Evolutionary conservation across 2,329 filamentous ascomycete species (phyloP).

Genomic region (Colletotrichum limetticola): DNA sequence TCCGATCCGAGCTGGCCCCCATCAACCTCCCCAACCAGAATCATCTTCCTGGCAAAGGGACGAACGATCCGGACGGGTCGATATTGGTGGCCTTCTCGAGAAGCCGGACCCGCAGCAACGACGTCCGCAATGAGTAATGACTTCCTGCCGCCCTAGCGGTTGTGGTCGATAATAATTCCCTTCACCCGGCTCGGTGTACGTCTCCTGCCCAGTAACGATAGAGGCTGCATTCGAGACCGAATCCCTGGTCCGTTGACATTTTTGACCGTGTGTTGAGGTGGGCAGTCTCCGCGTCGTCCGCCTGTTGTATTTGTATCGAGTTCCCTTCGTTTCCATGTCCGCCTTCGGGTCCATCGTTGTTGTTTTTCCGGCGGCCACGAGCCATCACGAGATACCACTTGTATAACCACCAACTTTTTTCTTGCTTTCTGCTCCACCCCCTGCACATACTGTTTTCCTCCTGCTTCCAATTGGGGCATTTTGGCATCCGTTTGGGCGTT

Average conservation of each 20-base stretch:
- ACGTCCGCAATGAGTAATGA: conserved; percentile 39
- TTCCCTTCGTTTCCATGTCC: conserved; percentile 7
- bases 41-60: conserved; percentile 52
- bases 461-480: neutral
- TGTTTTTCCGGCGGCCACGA: conserved; percentile 22
- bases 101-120: conserved; percentile 56
- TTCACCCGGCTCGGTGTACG: conserved; percentile 9
- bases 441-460: conserved; percentile 23
- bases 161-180: conserved; percentile 32
- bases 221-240: conserved; percentile 3
- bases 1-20: conserved; percentile 56
- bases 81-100: conserved; percentile 72
- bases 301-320: conserved; percentile 23
- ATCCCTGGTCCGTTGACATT: conserved; percentile 9
- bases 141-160: conserved; percentile 19
- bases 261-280: conserved; percentile 10
- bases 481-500: conserved; percentile 27
- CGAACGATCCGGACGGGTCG: conserved; percentile 64
- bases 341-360: conserved; percentile 14
- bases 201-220: conserved; percentile 18
- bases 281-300: neutral
- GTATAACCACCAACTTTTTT: conserved; percentile 27
- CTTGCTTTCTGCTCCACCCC: neutral
- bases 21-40: conserved; percentile 39
- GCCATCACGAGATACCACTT: conserved; percentile 37